Base-by-base conservation (phyloP, 139 green algal genomes). In the Coelastrella sp. region DNA sequence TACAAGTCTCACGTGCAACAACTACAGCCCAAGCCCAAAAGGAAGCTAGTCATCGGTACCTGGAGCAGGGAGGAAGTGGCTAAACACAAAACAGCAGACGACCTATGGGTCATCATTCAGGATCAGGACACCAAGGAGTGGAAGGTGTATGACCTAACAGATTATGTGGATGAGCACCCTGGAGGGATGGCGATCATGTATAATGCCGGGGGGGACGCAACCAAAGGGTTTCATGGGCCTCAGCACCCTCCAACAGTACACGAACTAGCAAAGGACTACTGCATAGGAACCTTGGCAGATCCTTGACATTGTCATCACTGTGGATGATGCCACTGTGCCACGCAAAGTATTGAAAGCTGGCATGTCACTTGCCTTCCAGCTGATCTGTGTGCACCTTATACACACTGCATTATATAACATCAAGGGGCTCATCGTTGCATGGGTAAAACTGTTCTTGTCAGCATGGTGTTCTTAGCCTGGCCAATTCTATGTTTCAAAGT, bases 141-240 rank as follows among this genome's bases (percentile, higher is more conserved):
- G 0, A 84, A 86, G 66, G 94, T 98, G 45, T 99, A 99, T 74
- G 93, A 99, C 79, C 53, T 99, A 0, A 98, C 92, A 15, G 67
- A 82, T 0, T 99, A 98, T 66, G 89, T 98, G 0, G 93, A 99
- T 7, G 92, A 98, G 60, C 96, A 99, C 83, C 96, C 96, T 4
- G 96, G 96, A 4, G 96, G 96, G 7, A 89, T 95, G 34, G 90
- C 91, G 34, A 98, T 99, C 66, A 86, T 98, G 40, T 91, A 86
- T 5, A 91, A 98, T 81, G 93, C 93, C 0, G 96, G 96, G 0
- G 88, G 78, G 5, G 96, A 99, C 51, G 86, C 94, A 43, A 99
- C 96, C 0, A 88, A 94, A 66, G 95, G 95, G 32, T 98, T 99
- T 79, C 86, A 94, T 67, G 96, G 96, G 0, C 94, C 95, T 19